phyloP scores from a whole-genome alignment of 495 filamentous ascomycete genomes.

The Neurospora terricola region DNA sequence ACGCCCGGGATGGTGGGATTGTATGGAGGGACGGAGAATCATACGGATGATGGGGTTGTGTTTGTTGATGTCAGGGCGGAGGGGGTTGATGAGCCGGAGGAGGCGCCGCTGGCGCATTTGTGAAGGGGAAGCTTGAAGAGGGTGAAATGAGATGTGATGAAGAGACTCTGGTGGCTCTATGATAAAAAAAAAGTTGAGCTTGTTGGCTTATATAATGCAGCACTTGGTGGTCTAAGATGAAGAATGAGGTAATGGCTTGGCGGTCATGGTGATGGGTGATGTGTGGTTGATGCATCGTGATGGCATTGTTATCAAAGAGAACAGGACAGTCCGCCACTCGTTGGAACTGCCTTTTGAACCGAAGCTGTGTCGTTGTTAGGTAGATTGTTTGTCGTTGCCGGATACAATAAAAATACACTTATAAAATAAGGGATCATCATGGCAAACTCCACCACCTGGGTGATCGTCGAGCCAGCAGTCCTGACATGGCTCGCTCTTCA shows the following conservation, averaged over 20 bases:
- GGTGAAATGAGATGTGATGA: neutral
- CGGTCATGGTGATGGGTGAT: neutral
- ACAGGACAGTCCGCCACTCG: neutral
- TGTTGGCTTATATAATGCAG: neutral
- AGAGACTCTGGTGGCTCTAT: neutral
- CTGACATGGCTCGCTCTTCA: neutral
- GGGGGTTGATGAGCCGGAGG: neutral
- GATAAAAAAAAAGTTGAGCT: neutral
- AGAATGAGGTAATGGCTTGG: neutral
- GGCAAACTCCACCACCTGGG: neutral
- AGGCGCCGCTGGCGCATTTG: neutral
- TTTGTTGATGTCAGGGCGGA: conserved; percentile 17
- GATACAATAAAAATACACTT: neutral
- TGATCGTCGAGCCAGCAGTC: neutral
- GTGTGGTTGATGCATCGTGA: neutral
- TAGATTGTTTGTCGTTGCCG: neutral
- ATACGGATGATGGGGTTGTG: conserved; percentile 27
- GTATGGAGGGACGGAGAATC: conserved; percentile 38
- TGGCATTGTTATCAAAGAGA: neutral
- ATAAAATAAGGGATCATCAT: neutral
- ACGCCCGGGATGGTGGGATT: conserved; percentile 32
- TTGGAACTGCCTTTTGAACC: neutral
- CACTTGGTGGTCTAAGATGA: neutral
- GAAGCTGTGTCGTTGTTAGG: neutral
- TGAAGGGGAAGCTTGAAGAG: neutral